Evolutionary conservation across 78 protist genomes (phyloP), one percentile per base, ranked within the genome.

Genomic region (Dictyostelium firmibasis): DNA sequence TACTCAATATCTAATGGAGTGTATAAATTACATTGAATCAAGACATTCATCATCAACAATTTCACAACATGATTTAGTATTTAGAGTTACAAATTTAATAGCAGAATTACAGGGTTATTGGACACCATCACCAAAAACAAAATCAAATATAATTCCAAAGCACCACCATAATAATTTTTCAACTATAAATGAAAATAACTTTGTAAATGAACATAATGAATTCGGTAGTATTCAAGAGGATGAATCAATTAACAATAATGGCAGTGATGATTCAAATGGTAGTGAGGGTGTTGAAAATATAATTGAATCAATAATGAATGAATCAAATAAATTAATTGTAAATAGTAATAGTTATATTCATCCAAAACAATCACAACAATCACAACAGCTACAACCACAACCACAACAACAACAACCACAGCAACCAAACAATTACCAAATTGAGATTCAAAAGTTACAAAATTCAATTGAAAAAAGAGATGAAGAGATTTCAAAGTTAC

Each of bases 81-180:
- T 44, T 62, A 82, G 93, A 60, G 93, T 87, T 11, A 87, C 93
- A 27, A 87, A 87, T 78, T 36, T 87, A 50, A 87, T 87, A 62
- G 93, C 93, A 16, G 93, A 87, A 31, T 78, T 78, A 36, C 93
- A 87, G 64, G 93, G 85, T 35, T 78, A 78, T 53, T 87, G 11
- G 57, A 78, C 43, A 38, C 83, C 57, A 50, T 23, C 47, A 29
- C 83, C 82, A 74, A 74, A 33, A 76, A 44, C 38, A 5, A 35
- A 60, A n/a, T 25, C 50, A 36, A 31, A 18, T 43, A 31, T 82
- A 84, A 84, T 33, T 29, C 10, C 67, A 50, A 82, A n/a, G 8
- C 0, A 16, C 23, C 62, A 50, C 23, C 62, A 50, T 64, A 64
- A n/a, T 64, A 25, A 50, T 82, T 3, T 5, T 60, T 29, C 77